These are phyloP conservation scores for Huntiella abstrusa DNA, from an alignment of 2,329 filamentous ascomycete genomes.

Conservation along the genomic window DNA sequence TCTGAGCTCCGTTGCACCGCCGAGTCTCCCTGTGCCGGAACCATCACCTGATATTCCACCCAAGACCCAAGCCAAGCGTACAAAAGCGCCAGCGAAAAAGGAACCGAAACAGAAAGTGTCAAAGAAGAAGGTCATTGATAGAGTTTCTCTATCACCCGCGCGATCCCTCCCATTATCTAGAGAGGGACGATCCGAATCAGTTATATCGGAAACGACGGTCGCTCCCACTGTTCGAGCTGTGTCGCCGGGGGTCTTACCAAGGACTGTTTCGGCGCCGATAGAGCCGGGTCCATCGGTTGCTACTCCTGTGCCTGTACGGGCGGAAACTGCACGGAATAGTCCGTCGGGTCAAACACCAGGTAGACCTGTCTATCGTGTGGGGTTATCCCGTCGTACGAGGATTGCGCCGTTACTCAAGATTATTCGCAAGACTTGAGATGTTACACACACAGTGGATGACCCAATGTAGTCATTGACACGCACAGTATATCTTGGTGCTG, in stretches of 20 bases:
- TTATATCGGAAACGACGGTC: background rate
- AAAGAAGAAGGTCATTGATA: background rate
- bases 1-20: background rate
- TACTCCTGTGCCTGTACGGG: background rate
- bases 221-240: background rate
- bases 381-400: constrained; percentile 29
- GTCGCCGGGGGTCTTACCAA: background rate
- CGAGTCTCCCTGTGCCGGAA: background rate
- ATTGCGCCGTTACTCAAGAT: constrained; percentile 34
- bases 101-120: background rate
- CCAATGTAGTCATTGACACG: background rate
- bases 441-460: background rate
- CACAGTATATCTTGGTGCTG: background rate
- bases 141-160: too few relatives aligned
- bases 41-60: background rate
- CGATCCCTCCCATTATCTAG: too few relatives aligned
- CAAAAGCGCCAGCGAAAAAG: background rate
- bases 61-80: background rate
- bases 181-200: background rate
- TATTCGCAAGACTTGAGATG: constrained; percentile 22
- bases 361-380: constrained; percentile 28
- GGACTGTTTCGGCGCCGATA: background rate
- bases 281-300: too few relatives aligned
- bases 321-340: too few relatives aligned
- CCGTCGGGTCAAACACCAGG: background rate